These are phyloP conservation scores for Hura crepitans DNA, from an alignment of 441 rosid genomes.

Conservation along the genomic window DNA sequence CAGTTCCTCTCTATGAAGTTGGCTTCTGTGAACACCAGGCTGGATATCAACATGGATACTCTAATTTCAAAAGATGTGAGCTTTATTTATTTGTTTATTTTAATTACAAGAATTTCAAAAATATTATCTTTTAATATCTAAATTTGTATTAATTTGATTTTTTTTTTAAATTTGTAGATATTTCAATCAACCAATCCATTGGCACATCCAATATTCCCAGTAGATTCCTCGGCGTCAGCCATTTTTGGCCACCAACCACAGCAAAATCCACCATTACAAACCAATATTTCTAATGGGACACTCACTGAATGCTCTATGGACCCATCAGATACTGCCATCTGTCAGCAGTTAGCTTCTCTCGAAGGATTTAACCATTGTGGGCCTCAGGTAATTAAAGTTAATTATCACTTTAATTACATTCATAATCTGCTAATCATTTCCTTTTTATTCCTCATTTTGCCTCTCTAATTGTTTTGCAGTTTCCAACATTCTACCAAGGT, in stretches of 20 bases:
- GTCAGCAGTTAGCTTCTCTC: constrained; percentile 46
- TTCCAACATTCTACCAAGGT: constrained; percentile 50
- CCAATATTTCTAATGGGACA: constrained; percentile 30
- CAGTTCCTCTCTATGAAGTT: constrained; percentile 94
- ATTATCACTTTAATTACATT: neutral
- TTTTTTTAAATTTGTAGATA: constrained; percentile 37
- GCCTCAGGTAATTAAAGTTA: constrained; percentile 41
- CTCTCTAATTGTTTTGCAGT: constrained; percentile 29
- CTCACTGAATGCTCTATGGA: constrained; percentile 37
- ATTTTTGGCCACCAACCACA: constrained; percentile 45
- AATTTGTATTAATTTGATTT: neutral
- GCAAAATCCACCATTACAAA: constrained; percentile 34
- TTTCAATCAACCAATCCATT: constrained; percentile 43
- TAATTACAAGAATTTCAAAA: neutral
- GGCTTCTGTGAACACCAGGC: constrained; percentile 68
- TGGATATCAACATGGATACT: constrained; percentile 58
- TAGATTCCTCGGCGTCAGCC: constrained; percentile 53
- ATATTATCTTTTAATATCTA: neutral
- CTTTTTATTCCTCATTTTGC: neutral
- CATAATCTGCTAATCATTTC: neutral
- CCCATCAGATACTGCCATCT: constrained; percentile 28
- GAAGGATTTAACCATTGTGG: constrained; percentile 32
- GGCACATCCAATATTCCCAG: constrained; percentile 42
- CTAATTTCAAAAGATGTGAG: constrained; percentile 68
- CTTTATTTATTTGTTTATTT: neutral